phyloP scores from a whole-genome alignment of 2,329 filamentous ascomycete species.

The Botrytis deweyae region DNA sequence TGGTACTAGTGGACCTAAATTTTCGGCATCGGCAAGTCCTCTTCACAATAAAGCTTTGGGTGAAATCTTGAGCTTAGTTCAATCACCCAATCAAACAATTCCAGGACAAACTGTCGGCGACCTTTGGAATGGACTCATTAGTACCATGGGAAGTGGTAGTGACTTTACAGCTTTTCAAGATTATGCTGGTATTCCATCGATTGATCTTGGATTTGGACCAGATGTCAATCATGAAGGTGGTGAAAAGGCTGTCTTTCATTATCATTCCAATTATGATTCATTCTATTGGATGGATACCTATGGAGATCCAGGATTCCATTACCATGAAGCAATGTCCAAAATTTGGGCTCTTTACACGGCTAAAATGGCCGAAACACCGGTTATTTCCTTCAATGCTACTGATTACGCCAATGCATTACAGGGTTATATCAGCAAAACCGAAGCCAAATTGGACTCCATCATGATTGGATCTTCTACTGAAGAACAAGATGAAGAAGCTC shows the following conservation, averaged over 20 bases:
- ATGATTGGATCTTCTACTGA: slow-evolving; percentile 29
- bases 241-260: slow-evolving; percentile 62
- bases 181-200: slow-evolving; percentile 48
- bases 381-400: slow-evolving; percentile 52
- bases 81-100: slow-evolving; percentile 41
- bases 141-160: slow-evolving; percentile 62
- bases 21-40: slow-evolving; percentile 58
- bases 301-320: slow-evolving; percentile 65
- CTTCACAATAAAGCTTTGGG: slow-evolving; percentile 62
- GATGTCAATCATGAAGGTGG: slow-evolving; percentile 34
- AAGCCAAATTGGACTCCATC: slow-evolving; percentile 34
- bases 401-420: slow-evolving; percentile 43
- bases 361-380: slow-evolving; percentile 48
- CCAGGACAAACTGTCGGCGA: slow-evolving; percentile 43
- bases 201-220: slow-evolving; percentile 56
- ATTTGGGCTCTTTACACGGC: slow-evolving; percentile 52
- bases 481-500: slow-evolving; percentile 35
- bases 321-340: slow-evolving; percentile 58
- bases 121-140: slow-evolving; percentile 54
- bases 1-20: slow-evolving; percentile 58
- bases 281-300: slow-evolving; percentile 81
- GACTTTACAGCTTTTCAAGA: slow-evolving; percentile 69
- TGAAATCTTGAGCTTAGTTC: slow-evolving; percentile 53
- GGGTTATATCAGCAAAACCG: slow-evolving; percentile 36
- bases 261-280: slow-evolving; percentile 82